A percentile compares a stretch with the other conserved stretches of the same genome.
phyloP scores from a whole-genome alignment of 352 stramenopile genomes.

The Phytophthora lateralis region DNA sequence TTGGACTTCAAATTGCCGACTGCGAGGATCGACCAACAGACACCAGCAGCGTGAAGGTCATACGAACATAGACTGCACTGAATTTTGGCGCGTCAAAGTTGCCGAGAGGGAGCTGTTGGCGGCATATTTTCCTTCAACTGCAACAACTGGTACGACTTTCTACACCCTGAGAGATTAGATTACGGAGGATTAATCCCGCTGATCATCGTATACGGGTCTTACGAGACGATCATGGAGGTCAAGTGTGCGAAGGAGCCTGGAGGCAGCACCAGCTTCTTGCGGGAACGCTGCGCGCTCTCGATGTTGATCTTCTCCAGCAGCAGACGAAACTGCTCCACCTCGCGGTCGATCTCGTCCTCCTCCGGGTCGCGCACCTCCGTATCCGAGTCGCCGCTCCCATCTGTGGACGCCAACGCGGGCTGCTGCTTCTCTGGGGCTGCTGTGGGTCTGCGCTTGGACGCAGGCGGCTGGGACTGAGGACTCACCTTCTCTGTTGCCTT shows the following conservation, averaged over 20 bases:
- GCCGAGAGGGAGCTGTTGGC: constrained; percentile 1
- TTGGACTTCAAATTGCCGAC: constrained; percentile 34
- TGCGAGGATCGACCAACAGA: constrained; percentile 3
- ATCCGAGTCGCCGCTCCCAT: constrained; percentile 33
- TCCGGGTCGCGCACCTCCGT: constrained; percentile 37
- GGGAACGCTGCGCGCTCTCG: constrained; percentile 52
- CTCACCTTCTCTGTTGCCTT: constrained; percentile 31
- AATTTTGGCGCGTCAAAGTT: constrained; percentile 11
- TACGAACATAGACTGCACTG: neutral
- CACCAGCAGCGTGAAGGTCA: constrained; percentile 11
- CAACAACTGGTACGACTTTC: constrained; percentile 5
- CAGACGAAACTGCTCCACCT: constrained; percentile 76
- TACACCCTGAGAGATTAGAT: constrained; percentile 1
- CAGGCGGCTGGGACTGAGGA: constrained; percentile 7
- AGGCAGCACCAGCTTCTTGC: constrained; percentile 78
- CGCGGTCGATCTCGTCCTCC: constrained; percentile 69
- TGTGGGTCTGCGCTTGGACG: constrained; percentile 14
- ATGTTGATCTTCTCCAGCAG: constrained; percentile 76
- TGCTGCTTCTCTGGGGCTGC: constrained; percentile 14
- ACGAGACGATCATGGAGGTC: constrained; percentile 43
- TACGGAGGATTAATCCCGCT: neutral
- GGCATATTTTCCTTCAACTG: constrained; percentile 8
- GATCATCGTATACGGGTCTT: neutral
- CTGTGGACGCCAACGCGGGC: constrained; percentile 16
- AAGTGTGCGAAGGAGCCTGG: constrained; percentile 57